These are phyloP conservation scores for Lachnellula suecica DNA, from an alignment of 2,329 filamentous ascomycete species.

Conservation along the genomic window DNA sequence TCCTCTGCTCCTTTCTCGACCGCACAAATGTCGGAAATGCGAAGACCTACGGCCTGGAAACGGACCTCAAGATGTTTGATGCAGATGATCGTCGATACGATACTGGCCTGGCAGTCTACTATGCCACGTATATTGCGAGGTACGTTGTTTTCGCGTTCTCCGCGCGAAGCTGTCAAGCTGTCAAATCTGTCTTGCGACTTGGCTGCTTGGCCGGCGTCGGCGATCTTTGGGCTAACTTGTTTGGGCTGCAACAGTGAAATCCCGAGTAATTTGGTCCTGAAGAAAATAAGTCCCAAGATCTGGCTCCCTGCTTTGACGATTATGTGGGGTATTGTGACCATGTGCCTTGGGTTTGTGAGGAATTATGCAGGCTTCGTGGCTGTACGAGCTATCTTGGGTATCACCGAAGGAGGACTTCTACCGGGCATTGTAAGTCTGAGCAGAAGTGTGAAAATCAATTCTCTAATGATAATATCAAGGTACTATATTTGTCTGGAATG, in stretches of 20 bases:
- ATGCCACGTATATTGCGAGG: conserved; percentile 62
- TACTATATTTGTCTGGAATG: conserved; percentile 64
- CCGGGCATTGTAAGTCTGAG: conserved; percentile 59
- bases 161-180: background rate
- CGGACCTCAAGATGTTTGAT: conserved; percentile 55
- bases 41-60: conserved; percentile 61
- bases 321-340: conserved; percentile 67
- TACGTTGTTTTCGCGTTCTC: conserved; percentile 27
- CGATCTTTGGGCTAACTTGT: conserved; percentile 1
- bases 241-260: conserved; percentile 40
- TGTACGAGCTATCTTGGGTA: conserved; percentile 59
- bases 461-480: conserved; percentile 32
- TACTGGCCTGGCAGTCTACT: conserved; percentile 63
- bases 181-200: background rate
- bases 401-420: conserved; percentile 63
- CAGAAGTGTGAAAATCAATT: background rate
- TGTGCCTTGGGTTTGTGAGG: conserved; percentile 52
- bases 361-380: conserved; percentile 53
- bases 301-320: conserved; percentile 65
- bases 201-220: background rate
- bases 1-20: conserved; percentile 65
- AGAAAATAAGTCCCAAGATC: conserved; percentile 50
- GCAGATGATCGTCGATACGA: conserved; percentile 66
- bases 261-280: conserved; percentile 57
- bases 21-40: conserved; percentile 75